phyloP scores from a whole-genome alignment of 306 rosid species.

The Nissolia schottii region DNA sequence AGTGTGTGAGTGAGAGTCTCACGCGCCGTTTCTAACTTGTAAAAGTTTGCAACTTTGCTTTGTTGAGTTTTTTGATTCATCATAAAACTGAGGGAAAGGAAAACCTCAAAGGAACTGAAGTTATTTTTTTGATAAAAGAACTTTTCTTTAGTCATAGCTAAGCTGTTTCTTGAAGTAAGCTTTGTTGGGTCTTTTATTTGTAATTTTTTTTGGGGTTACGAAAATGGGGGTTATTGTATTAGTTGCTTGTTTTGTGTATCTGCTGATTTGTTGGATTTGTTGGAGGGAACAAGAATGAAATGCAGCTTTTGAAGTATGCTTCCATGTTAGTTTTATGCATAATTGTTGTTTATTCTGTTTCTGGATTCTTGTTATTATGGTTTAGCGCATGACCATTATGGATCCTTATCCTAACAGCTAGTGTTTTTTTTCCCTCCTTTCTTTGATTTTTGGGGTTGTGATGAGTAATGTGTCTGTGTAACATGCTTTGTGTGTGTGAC shows the following conservation, averaged over 20 bases:
- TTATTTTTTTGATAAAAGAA: background rate
- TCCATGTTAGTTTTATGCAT: background rate
- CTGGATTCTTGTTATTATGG: background rate
- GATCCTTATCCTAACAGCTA: background rate
- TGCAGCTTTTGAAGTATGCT: background rate
- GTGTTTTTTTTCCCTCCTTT: background rate
- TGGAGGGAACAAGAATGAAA: background rate
- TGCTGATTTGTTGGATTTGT: background rate
- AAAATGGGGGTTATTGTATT: background rate
- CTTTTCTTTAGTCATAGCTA: background rate
- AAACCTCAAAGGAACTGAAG: background rate
- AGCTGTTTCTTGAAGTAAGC: background rate
- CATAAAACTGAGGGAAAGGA: background rate
- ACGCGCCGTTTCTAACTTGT: background rate
- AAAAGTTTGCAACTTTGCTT: background rate
- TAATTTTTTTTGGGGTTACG: background rate
- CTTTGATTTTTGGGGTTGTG: background rate
- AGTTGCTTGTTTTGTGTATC: background rate
- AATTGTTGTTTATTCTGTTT: background rate
- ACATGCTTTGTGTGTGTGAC: conserved; percentile 24
- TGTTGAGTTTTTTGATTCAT: background rate
- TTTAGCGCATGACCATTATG: background rate
- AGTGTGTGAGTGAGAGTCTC: background rate
- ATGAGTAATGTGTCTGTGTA: background rate
- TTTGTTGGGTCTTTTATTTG: background rate